Percentiles rank a stretch among this genome's conserved stretches.
These are phyloP conservation scores for Flaveria trinervia DNA, from an alignment of 129 eudicot species.

Conservation along the genomic window DNA sequence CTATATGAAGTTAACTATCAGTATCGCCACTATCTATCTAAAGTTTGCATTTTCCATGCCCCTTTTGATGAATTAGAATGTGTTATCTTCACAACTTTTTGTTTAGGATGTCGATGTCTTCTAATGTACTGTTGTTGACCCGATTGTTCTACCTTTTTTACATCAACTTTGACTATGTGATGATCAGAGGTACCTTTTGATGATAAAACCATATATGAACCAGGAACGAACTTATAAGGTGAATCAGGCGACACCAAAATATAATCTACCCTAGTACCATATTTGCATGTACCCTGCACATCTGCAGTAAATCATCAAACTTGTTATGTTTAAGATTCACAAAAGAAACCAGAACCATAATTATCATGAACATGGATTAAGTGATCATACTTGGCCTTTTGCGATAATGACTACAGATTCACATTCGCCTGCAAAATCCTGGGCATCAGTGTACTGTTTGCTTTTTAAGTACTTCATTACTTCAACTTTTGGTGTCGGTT, in stretches of 20 bases:
- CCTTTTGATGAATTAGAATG: conserved; percentile 68
- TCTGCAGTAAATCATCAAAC: conserved; percentile 42
- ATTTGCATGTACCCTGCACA: conserved; percentile 96
- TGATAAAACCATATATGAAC: conserved; percentile 82
- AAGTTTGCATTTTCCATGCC: conserved; percentile 60
- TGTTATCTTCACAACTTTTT: conserved; percentile 61
- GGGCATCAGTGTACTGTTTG: conserved; percentile 74
- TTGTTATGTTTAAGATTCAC: neutral
- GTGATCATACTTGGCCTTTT: conserved; percentile 86
- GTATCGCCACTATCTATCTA: conserved; percentile 33
- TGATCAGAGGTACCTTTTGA: conserved; percentile 98
- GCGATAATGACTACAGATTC: conserved; percentile 95
- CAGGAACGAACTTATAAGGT: conserved; percentile 86
- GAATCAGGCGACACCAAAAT: conserved; percentile 65
- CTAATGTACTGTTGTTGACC: conserved; percentile 34
- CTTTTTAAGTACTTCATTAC: conserved; percentile 81
- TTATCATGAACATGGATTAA: neutral
- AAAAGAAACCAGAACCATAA: neutral
- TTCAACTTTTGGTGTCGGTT: conserved; percentile 88
- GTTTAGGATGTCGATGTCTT: conserved; percentile 46
- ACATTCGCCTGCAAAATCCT: conserved; percentile 90
- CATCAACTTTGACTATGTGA: conserved; percentile 87
- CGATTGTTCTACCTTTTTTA: conserved; percentile 40
- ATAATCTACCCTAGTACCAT: conserved; percentile 91
- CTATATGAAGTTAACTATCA: neutral